Evolutionary conservation across 345 rosid species (phyloP), one percentile per base, ranked within the genome.

Genomic region (Iberis pinnata): DNA sequence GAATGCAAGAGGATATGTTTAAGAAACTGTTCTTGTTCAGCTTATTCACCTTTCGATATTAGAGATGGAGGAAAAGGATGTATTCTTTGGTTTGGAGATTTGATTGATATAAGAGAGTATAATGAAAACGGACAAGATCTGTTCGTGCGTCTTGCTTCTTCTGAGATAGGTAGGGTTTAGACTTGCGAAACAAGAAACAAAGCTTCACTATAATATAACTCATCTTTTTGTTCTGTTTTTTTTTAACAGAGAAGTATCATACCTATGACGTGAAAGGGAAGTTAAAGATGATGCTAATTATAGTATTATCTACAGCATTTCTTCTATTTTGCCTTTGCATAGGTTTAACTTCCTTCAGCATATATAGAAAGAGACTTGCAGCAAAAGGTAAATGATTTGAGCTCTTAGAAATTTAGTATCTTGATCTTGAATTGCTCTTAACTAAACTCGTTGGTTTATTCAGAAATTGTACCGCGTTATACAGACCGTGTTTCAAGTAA

Each of bases 101-200:
- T 81, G 56, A 18, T 70, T 31, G 82, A 82, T 57, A 52, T 67
- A 29, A 58, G 76, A 61, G 61, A 46, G 16, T 73, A 73, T 17
- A 14, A 64, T 54, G 72, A 29, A 8, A 84, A 68, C 18, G 98
- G 96, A 15, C 95, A 84, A 57, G 83, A 79, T 73, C 79, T 90
- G 4, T 84, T 57, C 43, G 79, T 87, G 29, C 57, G 88, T 68
- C 75, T 63, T 83, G 74, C 64, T 83, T 26, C 64, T 43, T 57
- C 48, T 71, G 54, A 80, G 56, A 67, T 53, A 44, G 71, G 71
- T 67, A 2, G 35, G 12, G 18, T 47, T 26, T 29, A 47, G 43
- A 56, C 57, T 41, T 56, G 39, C 40, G 38, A 27, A 26, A 46
- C 49, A 46, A 54, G 26, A 33, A 51, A 16, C 67, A 18, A 24